Percentiles rank a stretch among this genome's conserved stretches.
These are phyloP conservation scores for Paspalum notatum DNA, from an alignment of 176 grass and related monocot species.

Conservation along the genomic window DNA sequence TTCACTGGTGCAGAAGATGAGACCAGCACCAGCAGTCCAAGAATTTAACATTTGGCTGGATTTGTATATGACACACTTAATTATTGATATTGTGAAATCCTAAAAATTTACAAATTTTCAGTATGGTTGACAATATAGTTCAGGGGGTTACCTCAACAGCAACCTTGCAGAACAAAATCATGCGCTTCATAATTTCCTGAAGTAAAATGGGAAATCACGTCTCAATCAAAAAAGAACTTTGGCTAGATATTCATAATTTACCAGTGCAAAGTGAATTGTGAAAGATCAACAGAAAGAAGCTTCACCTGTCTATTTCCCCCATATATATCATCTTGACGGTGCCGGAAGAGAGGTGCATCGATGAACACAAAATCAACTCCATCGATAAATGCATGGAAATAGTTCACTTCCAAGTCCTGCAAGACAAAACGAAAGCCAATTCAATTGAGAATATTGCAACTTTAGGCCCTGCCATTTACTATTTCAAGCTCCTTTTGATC, in stretches of 20 bases:
- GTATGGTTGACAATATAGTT: neutral
- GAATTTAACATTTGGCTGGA: neutral
- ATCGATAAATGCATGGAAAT: constrained; percentile 84
- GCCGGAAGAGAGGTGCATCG: constrained; percentile 62
- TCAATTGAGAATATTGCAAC: neutral
- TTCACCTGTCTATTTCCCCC: constrained; percentile 69
- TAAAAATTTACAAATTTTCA: neutral
- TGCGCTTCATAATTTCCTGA: constrained; percentile 92
- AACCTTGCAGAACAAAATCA: constrained; percentile 94
- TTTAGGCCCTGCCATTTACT: neutral
- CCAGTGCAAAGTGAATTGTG: neutral
- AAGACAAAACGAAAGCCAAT: neutral
- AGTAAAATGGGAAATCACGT: constrained; percentile 7
- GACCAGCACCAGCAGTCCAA: neutral
- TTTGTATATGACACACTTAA: constrained; percentile 22
- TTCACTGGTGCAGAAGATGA: neutral
- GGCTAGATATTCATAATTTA: constrained; percentile 33
- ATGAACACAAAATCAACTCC: constrained; percentile 96
- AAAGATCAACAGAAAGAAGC: neutral
- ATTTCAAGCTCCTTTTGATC: neutral
- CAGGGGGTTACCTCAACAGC: constrained; percentile 72
- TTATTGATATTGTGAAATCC: neutral
- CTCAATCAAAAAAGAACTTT: neutral
- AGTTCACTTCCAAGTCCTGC: constrained; percentile 91
- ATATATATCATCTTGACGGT: constrained; percentile 78